A percentile compares a stretch with the other conserved stretches of the same genome.
These are phyloP conservation scores for Parascedosporium putredinis DNA, from an alignment of 2,329 filamentous ascomycete genomes.

Conservation along the genomic window DNA sequence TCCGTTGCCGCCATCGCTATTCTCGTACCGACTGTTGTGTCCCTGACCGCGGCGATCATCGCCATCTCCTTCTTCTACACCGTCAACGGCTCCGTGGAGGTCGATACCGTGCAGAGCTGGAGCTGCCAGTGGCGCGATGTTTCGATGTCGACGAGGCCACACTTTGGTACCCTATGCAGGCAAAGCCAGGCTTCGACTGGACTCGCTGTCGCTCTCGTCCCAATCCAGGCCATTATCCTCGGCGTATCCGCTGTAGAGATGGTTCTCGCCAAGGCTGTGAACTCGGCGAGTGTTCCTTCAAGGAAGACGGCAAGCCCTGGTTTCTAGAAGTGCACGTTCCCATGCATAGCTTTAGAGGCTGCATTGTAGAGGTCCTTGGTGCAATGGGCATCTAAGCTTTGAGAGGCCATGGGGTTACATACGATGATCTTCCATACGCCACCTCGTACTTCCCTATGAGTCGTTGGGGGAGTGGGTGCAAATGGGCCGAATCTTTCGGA, in stretches of 20 bases:
- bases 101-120: constrained; percentile 50
- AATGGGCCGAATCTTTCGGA: no score
- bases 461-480: no score
- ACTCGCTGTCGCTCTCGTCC: constrained; percentile 45
- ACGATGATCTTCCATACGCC: no score
- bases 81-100: constrained; percentile 39
- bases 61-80: constrained; percentile 48
- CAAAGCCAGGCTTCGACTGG: constrained; percentile 45
- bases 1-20: neutral
- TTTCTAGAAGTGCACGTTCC: neutral
- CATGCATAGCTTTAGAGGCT: neutral
- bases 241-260: constrained; percentile 29
- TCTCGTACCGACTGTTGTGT: constrained; percentile 19
- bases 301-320: neutral
- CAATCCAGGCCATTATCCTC: constrained; percentile 41
- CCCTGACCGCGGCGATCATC: constrained; percentile 32
- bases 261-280: neutral
- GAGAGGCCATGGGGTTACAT: no score
- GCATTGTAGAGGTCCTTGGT: no score
- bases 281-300: neutral
- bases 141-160: constrained; percentile 39
- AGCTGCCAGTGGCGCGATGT: constrained; percentile 48
- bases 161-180: constrained; percentile 46
- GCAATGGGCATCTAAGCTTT: no score
- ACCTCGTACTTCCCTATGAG: no score